These are phyloP conservation scores for Ophiocordyceps robertsii DNA, from an alignment of 2,329 filamentous ascomycete genomes.

Conservation along the genomic window DNA sequence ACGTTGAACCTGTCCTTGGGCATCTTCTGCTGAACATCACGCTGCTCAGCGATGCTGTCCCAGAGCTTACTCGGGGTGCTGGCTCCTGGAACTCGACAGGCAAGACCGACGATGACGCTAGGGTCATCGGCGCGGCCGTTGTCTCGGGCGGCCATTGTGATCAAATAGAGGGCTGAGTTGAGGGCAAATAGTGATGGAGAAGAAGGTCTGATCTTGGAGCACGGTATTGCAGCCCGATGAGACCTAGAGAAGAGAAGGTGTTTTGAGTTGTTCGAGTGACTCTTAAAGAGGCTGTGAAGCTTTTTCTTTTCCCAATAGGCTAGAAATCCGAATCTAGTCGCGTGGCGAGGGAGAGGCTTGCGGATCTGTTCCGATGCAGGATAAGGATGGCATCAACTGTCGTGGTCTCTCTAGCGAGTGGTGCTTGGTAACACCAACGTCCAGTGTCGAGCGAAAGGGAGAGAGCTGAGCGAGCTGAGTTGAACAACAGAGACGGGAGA, in stretches of 20 bases:
- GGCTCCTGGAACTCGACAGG: slow-evolving; percentile 15
- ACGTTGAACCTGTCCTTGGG: slow-evolving; percentile 32
- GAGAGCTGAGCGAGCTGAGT: slow-evolving; percentile 1
- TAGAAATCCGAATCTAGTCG: no score
- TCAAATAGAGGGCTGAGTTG: not conserved
- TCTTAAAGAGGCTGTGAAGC: no score
- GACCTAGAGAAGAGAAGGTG: no score
- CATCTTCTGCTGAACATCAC: slow-evolving; percentile 21
- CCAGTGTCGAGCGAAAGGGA: not conserved
- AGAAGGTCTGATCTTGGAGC: not conserved
- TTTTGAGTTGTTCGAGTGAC: no score
- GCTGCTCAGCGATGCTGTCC: slow-evolving; percentile 14
- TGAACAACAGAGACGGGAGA: not conserved
- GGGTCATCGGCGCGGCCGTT: slow-evolving; percentile 10
- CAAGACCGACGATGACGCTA: slow-evolving; percentile 18
- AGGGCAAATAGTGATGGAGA: not conserved
- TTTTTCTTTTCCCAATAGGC: no score
- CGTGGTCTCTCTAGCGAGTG: not conserved
- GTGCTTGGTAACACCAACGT: not conserved
- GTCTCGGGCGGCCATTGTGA: slow-evolving; percentile 6
- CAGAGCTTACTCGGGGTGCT: slow-evolving; percentile 14
- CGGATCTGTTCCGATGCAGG: no score
- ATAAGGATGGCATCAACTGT: not conserved
- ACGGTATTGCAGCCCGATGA: no score
- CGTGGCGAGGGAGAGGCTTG: no score